Evolutionary conservation across 352 stramenopile species (phyloP), one percentile per base, ranked within the genome.

Genomic region (Phytophthora sp.): DNA sequence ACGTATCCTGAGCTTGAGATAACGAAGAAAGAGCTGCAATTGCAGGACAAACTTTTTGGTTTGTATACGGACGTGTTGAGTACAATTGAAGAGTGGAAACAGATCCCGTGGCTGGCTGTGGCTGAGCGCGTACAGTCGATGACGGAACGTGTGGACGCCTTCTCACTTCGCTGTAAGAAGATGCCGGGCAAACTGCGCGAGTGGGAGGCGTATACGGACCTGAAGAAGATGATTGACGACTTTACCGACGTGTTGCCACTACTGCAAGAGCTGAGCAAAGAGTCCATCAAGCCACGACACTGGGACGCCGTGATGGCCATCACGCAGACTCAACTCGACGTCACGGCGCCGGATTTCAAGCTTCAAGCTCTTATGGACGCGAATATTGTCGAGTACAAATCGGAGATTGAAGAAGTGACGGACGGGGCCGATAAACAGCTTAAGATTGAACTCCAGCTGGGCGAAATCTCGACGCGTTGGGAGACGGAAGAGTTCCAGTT

Each of bases 381-480:
- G 0, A 95, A 96, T 33, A 95, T 99, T 49, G 89, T 98, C 5
- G 72, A 76, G 7, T 90, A 85, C 61, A 94, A 94, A 27, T 90
- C 96, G 18, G 95, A 99, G 18, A 98, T 99, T 41, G 95, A 99
- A 81, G 97, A 99, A 76, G 94, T 99, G 27, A 99, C 96, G 1
- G 96, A 99, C 57, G 94, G 96, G 20, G 97, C 97, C 2, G 96
- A 99, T 61, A 99, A 99, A 59, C 97, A 99, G 74, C 74, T 99
- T 4, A 98, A 98, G 70, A 99, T 99, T 61, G 94, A 99, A 63
- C 72, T 97, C 7, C 88, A 98, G 55, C 78, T 99, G 6, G 79
- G 73, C 12, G 97, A 99, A 58, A 99, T 99, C 42, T 86, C 93
- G 15, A 82, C 82, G 20, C 90, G 95, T 21, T 99, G 97, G 97